phyloP scores from a whole-genome alignment of 1,284 basidiomycete genomes.

The Sporisorium sorghi region DNA sequence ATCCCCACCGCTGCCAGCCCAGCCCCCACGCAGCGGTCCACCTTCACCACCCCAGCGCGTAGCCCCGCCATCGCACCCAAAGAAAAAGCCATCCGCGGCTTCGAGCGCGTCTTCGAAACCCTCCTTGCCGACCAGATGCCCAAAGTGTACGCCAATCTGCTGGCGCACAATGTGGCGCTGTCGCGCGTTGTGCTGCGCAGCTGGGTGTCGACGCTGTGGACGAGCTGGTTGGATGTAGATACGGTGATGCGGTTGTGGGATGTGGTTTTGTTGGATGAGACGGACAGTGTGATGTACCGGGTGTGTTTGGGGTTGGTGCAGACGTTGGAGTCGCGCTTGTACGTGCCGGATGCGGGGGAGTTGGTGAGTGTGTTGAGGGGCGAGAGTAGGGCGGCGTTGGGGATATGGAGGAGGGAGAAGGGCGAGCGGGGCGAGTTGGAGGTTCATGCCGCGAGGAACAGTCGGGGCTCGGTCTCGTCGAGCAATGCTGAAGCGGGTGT shows the following conservation, averaged over 20 bases:
- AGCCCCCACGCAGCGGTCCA: background rate
- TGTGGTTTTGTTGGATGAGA: constrained; percentile 60
- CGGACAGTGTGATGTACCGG: constrained; percentile 58
- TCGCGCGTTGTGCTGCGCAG: constrained; percentile 43
- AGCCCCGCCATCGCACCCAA: constrained; percentile 26
- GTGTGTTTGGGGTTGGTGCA: constrained; percentile 59
- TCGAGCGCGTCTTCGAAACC: constrained; percentile 86
- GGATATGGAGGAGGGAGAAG: constrained; percentile 58
- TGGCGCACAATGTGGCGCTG: constrained; percentile 51
- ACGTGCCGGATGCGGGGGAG: constrained; percentile 58
- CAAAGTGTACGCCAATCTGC: constrained; percentile 75
- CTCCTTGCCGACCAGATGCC: constrained; percentile 92
- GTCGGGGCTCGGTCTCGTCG: constrained; percentile 6
- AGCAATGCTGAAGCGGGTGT: background rate
- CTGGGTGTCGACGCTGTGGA: constrained; percentile 60
- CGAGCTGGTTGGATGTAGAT: constrained; percentile 58
- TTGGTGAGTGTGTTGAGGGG: constrained; percentile 55
- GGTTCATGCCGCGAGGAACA: constrained; percentile 1
- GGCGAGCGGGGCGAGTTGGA: constrained; percentile 21
- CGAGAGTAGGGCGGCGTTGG: constrained; percentile 54
- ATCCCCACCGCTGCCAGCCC: background rate
- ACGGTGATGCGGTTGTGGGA: constrained; percentile 64
- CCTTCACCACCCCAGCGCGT: constrained; percentile 2
- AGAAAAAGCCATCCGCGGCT: constrained; percentile 33
- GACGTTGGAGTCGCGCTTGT: constrained; percentile 59